phyloP scores from a whole-genome alignment of 306 rosid genomes.

The Ormosia emarginata region DNA sequence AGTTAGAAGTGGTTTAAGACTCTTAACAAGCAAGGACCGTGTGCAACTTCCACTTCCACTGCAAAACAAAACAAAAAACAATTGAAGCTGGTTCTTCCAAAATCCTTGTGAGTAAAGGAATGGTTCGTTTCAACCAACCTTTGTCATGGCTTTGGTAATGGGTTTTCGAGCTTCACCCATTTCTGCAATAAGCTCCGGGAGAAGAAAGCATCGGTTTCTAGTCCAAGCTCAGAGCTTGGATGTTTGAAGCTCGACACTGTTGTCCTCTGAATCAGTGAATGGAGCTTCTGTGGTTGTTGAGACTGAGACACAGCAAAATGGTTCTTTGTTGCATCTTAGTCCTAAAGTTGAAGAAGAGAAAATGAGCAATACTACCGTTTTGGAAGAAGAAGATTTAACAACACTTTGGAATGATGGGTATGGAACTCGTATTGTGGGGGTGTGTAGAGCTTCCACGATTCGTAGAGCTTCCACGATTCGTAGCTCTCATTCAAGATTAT shows the following conservation, averaged over 20 bases:
- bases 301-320: constrained; percentile 35
- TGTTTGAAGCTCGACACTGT: constrained; percentile 22
- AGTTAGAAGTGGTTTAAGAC: too few species aligned
- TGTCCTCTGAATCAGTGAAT: constrained; percentile 43
- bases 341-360: constrained; percentile 13
- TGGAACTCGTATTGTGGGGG: constrained; percentile 65
- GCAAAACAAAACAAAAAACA: too few species aligned
- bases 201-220: constrained; percentile 18
- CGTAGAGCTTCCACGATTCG: too few species aligned
- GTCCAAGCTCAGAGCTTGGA: constrained; percentile 37
- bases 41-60: not conserved
- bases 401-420: constrained; percentile 87
- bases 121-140: too few species aligned
- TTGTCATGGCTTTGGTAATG: constrained; percentile 44
- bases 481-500: too few species aligned
- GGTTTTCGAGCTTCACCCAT: constrained; percentile 39
- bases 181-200: not conserved
- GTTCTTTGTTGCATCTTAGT: not conserved
- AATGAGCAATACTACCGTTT: not conserved
- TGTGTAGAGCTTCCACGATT: too few species aligned
- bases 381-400: constrained; percentile 33
- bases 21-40: not conserved
- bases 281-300: constrained; percentile 38
- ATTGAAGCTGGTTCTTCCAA: not conserved
- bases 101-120: not conserved